Evolutionary conservation across 768 basidiomycete genomes (phyloP), one percentile per base, ranked within the genome.

Genomic region (Calocybe cyanea): DNA sequence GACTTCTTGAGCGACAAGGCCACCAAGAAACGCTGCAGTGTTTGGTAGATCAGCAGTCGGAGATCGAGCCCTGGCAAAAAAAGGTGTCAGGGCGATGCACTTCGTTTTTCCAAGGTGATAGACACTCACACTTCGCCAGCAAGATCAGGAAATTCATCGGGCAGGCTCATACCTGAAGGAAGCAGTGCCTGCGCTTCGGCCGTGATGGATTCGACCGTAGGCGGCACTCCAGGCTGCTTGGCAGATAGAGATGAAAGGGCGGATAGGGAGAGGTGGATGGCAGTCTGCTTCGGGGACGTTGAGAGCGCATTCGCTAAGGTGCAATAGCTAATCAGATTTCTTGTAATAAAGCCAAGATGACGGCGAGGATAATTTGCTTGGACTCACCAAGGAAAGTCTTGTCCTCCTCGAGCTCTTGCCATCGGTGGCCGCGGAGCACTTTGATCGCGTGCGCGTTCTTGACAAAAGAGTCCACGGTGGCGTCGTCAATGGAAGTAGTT

Each of bases 1-100:
- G 5, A 84, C 83, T 61, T 99, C 96, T 56, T 99, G 96, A 19
- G 94, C 92, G 15, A 97, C 85, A 28, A 98, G 64, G 2, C 96
- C 96, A 1, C 96, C 96, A 0, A 97, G 70, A 58, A 98, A 81
- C 1, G 94, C 94, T 0, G 95, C 91, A 1, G 85, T 93, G 53
- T 93, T 98, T 5, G 95, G 95, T 2, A 98, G 67, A 57, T 95
- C 92, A 2, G 90, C 84, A 0, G 77, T 83, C 2, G 87, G 89
- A 7, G 91, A 74, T 1, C 92, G 86, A 9, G 73, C 82, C 45
- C 92, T 93, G 57, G 15, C 14, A 18, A n/a, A 11, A 45, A 21
- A 9, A 45, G n/a, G n/a, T n/a, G n/a, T n/a, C n/a, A n/a, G n/a
- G n/a, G n/a, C n/a, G n/a, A n/a, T n/a, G n/a, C n/a, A n/a, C n/a